Base-by-base conservation (phyloP, 2,329 filamentous ascomycete genomes). In the Trichophyton benhamiae region DNA sequence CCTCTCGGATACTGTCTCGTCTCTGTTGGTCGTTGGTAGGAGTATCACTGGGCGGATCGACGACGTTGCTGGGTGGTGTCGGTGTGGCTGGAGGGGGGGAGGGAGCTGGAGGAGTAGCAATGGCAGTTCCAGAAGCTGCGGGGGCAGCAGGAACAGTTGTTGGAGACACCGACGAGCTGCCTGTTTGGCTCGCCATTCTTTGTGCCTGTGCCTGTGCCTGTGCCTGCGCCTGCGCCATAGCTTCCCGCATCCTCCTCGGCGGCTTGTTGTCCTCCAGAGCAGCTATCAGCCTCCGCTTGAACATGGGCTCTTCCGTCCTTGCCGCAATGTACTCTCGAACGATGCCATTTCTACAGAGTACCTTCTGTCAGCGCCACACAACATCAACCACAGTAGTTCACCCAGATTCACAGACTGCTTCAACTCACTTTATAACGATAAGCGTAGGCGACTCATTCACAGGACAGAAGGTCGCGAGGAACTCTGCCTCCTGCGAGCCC, bases 391-490 rank as follows among this genome's bases (percentile, higher is more conserved):
- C 20, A 20, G 20, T 20, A 20, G 20, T 20, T 20, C 20, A 20
- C 20, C 20, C 1, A 20, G 20, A 20, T 22, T 55, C 20, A 58
- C n/a, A 22, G 33, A 33, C 2, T 38, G 7, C 7, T 27, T 22
- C 9, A 70, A 70, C 80, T 59, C 76, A 87, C 82, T 86, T 84
- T 67, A 96, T 91, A 11, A 58, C 53, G n/a, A 64, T 53, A 7
- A 96, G 75, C 1, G 87, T 87, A 0, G 92, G 91, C n/a, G 84
- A 84, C 66, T 84, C 84, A 0, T 83, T 82, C n/a, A 96, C 77
- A 0, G 89, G 88, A 68, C 89, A 95, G 68, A 96, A 88, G 53
- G 89, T 88, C 8, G 86, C 82, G 13, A 97, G 79, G 68, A 90
- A 95, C 4, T 83, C 85, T 8, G 90, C 90, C 76, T 96, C 91